These are phyloP conservation scores for Orbilia javanica DNA, from an alignment of 2,329 filamentous ascomycete genomes.

Conservation along the genomic window DNA sequence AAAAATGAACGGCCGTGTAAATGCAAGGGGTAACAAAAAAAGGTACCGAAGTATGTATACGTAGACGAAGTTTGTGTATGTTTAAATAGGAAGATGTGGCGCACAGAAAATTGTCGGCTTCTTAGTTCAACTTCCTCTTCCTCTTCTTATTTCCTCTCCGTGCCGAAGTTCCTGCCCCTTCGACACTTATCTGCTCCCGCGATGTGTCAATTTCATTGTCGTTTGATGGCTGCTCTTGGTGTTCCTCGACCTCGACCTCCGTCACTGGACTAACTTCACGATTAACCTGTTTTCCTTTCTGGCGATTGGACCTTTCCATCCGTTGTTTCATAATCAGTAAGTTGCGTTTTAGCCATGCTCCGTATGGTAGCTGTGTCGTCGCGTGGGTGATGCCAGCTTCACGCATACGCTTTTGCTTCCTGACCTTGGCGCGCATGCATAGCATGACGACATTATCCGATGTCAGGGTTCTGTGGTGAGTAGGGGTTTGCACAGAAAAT, in stretches of 20 bases:
- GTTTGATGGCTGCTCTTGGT: not conserved
- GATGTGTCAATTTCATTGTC: conserved; percentile 2
- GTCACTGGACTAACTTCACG: not conserved
- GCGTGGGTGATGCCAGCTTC: not conserved
- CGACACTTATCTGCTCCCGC: conserved; percentile 2
- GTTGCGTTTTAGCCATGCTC: conserved; percentile 23
- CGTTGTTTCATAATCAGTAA: conserved; percentile 20
- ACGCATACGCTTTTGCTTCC: conserved; percentile 9
- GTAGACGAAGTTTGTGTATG: not conserved
- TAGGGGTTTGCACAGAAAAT: not conserved
- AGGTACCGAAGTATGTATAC: no score
- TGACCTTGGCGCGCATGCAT: conserved; percentile 39
- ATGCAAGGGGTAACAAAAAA: not conserved
- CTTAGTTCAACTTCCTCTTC: conserved; percentile 18
- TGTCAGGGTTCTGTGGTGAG: conserved; percentile 6
- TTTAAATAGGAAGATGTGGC: not conserved
- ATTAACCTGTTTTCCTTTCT: not conserved
- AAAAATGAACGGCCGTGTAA: not conserved
- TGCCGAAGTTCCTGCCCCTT: not conserved
- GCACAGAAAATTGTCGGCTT: not conserved
- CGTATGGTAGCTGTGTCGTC: not conserved
- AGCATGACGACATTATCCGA: conserved; percentile 54
- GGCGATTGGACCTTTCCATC: conserved; percentile 9
- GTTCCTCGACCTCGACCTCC: not conserved
- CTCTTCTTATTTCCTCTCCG: conserved; percentile 22